A percentile compares a stretch with the other conserved stretches of the same genome.
Conservation (phyloP, 495 filamentous ascomycete species). For the Annulohypoxylon nitens region DNA sequence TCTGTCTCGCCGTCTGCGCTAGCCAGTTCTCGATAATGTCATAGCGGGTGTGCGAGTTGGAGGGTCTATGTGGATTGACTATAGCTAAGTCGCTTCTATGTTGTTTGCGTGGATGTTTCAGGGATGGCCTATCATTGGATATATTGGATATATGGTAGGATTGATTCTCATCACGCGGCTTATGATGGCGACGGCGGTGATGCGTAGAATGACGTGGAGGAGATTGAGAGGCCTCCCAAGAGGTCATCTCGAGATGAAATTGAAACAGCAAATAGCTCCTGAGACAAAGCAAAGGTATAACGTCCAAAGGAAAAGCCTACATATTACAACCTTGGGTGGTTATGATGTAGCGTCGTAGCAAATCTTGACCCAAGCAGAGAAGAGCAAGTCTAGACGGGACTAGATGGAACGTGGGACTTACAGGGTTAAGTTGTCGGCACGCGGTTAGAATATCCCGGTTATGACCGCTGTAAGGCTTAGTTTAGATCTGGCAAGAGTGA, state of each 20-base stretch:
- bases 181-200: slow-evolving; percentile 39
- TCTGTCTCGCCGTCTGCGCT: slow-evolving; percentile 46
- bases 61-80: slow-evolving; percentile 30
- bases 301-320: slow-evolving; percentile 12
- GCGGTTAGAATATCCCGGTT: slow-evolving; percentile 29
- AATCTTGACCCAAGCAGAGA: slow-evolving; percentile 19
- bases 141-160: slow-evolving; percentile 22
- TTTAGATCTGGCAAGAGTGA: slow-evolving; percentile 12
- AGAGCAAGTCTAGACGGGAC: slow-evolving; percentile 38
- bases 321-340: slow-evolving; percentile 9
- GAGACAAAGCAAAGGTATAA: slow-evolving; percentile 43
- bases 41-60: slow-evolving; percentile 38
- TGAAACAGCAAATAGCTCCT: slow-evolving; percentile 45
- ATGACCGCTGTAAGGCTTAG: slow-evolving; percentile 25
- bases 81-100: slow-evolving; percentile 14
- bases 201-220: slow-evolving; percentile 42
- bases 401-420: slow-evolving; percentile 30
- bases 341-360: slow-evolving; percentile 12
- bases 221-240: slow-evolving; percentile 38
- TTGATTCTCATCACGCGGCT: slow-evolving; percentile 15
- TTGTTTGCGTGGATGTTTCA: slow-evolving; percentile 36
- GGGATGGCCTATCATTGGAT: slow-evolving; percentile 24
- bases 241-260: slow-evolving; percentile 43
- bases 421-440: slow-evolving; percentile 27
- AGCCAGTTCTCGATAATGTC: slow-evolving; percentile 56